A percentile compares a stretch with the other conserved stretches of the same genome.
Conservation (phyloP, 768 basidiomycete species). For the Suillus hirtellus region DNA sequence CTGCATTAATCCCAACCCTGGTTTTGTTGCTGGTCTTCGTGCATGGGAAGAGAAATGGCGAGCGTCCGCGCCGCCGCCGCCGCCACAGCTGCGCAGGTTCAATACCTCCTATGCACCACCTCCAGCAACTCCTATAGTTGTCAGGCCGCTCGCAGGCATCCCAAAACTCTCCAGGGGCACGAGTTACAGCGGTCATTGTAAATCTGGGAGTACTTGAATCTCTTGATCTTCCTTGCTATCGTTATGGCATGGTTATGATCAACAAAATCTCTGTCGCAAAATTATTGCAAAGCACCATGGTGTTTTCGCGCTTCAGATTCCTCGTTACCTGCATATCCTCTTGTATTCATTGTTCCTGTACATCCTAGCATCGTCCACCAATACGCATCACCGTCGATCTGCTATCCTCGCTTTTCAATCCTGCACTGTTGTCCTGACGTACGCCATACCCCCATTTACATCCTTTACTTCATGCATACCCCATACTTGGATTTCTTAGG, state of each 20-base stretch:
- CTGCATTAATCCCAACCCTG: slow-evolving; percentile 78
- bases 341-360: slow-evolving; percentile 3
- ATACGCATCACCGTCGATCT: neutral
- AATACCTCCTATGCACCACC: slow-evolving; percentile 26
- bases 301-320: neutral
- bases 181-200: slow-evolving; percentile 21
- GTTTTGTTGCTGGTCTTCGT: slow-evolving; percentile 60
- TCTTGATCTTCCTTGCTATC: slow-evolving; percentile 2
- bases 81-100: slow-evolving; percentile 29
- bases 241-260: neutral
- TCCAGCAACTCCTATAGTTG: neutral
- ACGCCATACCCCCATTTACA: slow-evolving; percentile 4
- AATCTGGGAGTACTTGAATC: slow-evolving; percentile 5
- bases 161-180: slow-evolving; percentile 26
- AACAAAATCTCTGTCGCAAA: neutral
- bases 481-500: neutral
- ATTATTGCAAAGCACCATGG: neutral
- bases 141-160: neutral
- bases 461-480: neutral
- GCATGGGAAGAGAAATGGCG: slow-evolving; percentile 54
- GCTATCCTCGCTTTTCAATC: neutral
- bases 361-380: no score
- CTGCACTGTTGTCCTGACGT: neutral
- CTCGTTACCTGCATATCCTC: neutral
- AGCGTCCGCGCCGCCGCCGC: slow-evolving; percentile 16